phyloP scores from a whole-genome alignment of 83 land plant genomes.

The Diphasiastrum complanatum region DNA sequence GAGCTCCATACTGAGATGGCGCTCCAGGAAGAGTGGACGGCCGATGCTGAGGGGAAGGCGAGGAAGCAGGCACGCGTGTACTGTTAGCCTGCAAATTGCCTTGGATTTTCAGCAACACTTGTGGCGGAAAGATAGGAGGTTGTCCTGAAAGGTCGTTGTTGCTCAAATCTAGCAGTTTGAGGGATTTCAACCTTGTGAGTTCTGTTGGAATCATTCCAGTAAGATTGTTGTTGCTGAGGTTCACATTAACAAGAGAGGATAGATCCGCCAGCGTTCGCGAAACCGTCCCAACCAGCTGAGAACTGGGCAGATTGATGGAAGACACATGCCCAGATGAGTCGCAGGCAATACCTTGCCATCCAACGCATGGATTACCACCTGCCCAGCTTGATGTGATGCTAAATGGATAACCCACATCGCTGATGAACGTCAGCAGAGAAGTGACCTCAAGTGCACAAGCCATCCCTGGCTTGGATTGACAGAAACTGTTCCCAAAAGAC shows the following conservation, averaged over 20 bases:
- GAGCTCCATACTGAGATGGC: too few relatives aligned
- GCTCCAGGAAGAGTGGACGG: too few relatives aligned
- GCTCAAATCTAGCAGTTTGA: too few relatives aligned
- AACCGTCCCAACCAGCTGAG: not conserved
- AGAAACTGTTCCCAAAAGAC: not conserved
- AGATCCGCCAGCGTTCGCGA: not conserved
- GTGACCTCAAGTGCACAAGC: not conserved
- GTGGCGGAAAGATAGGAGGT: too few relatives aligned
- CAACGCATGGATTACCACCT: slow-evolving; percentile 1
- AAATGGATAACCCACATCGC: not conserved
- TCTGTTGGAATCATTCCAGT: not conserved
- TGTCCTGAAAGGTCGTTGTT: too few relatives aligned
- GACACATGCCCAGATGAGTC: slow-evolving; percentile 4
- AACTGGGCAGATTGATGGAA: not conserved
- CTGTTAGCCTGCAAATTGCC: too few relatives aligned
- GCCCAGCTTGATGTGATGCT: not conserved
- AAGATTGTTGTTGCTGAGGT: slow-evolving; percentile 4
- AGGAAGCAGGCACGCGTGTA: too few relatives aligned
- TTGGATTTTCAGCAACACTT: too few relatives aligned
- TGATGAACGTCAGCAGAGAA: not conserved
- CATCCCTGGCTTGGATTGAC: not conserved
- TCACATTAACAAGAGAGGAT: not conserved
- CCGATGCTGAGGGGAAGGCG: too few relatives aligned
- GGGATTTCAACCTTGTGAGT: too few relatives aligned
- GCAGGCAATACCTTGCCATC: slow-evolving; percentile 8